Evolutionary conservation across 176 grass and related monocot species (phyloP), one percentile per base, ranked within the genome.

Genomic region (Triticum urartu): DNA sequence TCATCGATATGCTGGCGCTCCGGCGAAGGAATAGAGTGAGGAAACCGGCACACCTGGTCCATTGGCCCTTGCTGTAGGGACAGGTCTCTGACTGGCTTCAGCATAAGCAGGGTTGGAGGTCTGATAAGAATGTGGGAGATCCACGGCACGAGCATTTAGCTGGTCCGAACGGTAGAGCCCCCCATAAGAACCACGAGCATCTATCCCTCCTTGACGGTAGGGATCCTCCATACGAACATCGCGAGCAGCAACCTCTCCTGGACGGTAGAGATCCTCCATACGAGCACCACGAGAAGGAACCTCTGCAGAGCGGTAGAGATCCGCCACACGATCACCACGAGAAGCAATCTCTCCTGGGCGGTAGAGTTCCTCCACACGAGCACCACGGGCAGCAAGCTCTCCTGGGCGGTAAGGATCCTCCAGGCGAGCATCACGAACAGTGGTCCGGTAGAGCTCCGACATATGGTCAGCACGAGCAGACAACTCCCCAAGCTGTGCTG

Each of bases 1-100:
- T 90, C 63, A 95, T n/a, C 77, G 90, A 75, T 87, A 95, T 7
- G n/a, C 45, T 13, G 79, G 82, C 0, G 79, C 85, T 48, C 93
- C 89, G 72, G 39, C 35, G 18, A 91, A 91, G 30, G 91, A 79
- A 67, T 91, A 91, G 14, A 74, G 86, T 0, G 84, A 80, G 2
- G 91, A 93, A 76, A 95, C 89, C 2, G 89, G 73, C n/a, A 39
- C 20, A 48, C 59, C 59, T 8, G 84, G 22, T 56, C 50, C 34
- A 70, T 50, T 80, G 24, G 14, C 65, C 77, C 90, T 83, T 77
- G 86, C 76, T 77, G 86, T 75, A 43, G 77, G 38, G n/a, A 22
- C n/a, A 39, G 72, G 66, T 42, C 84, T 82, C 36, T 52, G 77
- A n/a, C 61, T 64, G 18, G 54, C 32, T 81, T 86, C 87, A 40